Conservation (phyloP, 352 stramenopile genomes). For the Pythium brassicae region DNA sequence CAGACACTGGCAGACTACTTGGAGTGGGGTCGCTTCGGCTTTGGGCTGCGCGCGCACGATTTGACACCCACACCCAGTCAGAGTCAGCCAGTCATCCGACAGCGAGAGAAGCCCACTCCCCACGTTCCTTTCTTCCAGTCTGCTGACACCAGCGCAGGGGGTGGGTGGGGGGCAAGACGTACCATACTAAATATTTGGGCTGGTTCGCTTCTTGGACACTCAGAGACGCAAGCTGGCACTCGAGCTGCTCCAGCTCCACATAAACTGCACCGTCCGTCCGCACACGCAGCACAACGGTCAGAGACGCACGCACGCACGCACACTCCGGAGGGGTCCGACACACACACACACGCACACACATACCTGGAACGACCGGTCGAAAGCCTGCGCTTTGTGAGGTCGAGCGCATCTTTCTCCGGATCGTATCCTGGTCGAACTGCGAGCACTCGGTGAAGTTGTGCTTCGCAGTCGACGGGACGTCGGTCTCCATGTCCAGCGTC, state of each 20-base stretch:
- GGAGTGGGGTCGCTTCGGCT: constrained; percentile 18
- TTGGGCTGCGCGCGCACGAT: constrained; percentile 13
- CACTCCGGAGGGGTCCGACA: neutral
- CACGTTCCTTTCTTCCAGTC: no score
- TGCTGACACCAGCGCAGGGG: neutral
- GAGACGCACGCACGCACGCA: neutral
- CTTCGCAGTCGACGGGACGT: constrained; percentile 32
- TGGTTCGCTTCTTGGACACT: constrained; percentile 21
- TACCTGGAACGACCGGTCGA: constrained; percentile 68
- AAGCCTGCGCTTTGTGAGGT: constrained; percentile 66
- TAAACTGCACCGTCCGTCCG: constrained; percentile 3
- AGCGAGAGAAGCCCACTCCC: neutral
- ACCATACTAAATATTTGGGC: constrained; percentile 32
- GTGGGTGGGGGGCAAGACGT: neutral
- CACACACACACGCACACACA: neutral
- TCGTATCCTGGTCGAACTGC: constrained; percentile 56
- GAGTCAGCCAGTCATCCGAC: neutral
- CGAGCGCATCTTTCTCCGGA: constrained; percentile 69
- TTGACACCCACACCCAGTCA: neutral
- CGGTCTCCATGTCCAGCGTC: constrained; percentile 38
- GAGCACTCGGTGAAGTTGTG: constrained; percentile 82
- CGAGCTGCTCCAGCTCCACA: constrained; percentile 16
- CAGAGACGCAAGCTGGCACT: constrained; percentile 18
- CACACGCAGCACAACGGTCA: neutral
- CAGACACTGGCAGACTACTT: constrained; percentile 13